These are phyloP conservation scores for Cyclotella choctawhatcheeana DNA, from an alignment of 108 stramenopile species.

Conservation along the genomic window DNA sequence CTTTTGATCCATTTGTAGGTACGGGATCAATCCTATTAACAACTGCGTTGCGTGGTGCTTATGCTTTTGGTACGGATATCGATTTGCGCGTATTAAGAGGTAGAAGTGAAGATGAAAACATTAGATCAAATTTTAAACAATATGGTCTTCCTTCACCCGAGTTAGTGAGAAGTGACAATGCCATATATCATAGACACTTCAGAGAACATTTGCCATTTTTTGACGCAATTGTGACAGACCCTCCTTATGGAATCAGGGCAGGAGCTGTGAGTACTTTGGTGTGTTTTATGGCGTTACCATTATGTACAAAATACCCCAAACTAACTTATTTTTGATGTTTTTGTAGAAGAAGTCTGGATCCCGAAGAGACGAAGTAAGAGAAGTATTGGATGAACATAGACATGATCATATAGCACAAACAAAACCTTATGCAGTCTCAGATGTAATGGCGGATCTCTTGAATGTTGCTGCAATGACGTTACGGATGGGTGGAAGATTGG, in stretches of 20 bases:
- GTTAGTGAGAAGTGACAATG: conserved; percentile 90
- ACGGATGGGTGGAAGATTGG: conserved; percentile 75
- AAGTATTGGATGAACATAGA: conserved; percentile 81
- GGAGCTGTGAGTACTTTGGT: too few species aligned
- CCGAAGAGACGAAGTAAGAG: conserved; percentile 45
- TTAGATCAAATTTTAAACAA: conserved; percentile 88
- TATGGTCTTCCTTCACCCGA: conserved; percentile 91
- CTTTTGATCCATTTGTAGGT: conserved; percentile 97
- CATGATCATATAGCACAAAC: conserved; percentile 95
- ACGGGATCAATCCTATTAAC: conserved; percentile 95
- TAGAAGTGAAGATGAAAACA: conserved; percentile 63
- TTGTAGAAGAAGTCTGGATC: conserved; percentile 79
- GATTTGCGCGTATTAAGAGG: conserved; percentile 93
- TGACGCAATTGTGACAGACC: conserved; percentile 88
- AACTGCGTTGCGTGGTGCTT: conserved; percentile 88
- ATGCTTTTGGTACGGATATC: conserved; percentile 94
- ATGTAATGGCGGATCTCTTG: conserved; percentile 92
- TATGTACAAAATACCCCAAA: too few species aligned
- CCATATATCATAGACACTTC: conserved; percentile 78
- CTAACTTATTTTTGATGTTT: too few species aligned
- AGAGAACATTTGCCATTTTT: conserved; percentile 62
- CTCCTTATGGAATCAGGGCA: conserved; percentile 92
- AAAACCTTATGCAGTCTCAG: conserved; percentile 81
- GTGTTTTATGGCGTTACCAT: too few species aligned
- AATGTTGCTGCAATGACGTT: conserved; percentile 85